phyloP scores from a whole-genome alignment of 2,329 filamentous ascomycete species.

The Sarocladiaceae sp. region DNA sequence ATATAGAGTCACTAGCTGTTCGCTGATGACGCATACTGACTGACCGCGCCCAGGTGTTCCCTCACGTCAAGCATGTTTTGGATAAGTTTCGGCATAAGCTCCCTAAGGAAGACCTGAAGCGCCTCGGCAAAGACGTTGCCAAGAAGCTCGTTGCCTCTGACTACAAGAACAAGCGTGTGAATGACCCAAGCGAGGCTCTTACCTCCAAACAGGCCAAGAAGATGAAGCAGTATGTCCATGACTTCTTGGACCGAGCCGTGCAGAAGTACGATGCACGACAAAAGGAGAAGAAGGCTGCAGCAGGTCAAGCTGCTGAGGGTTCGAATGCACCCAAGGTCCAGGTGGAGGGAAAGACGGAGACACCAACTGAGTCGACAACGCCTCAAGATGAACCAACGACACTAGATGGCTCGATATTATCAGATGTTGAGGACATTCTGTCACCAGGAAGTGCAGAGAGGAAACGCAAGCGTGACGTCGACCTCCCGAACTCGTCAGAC shows the following conservation, averaged over 20 bases:
- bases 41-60: constrained; percentile 60
- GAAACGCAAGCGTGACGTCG: constrained; percentile 60
- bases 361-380: constrained; percentile 18
- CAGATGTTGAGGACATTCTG: constrained; percentile 39
- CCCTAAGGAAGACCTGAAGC: constrained; percentile 70
- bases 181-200: constrained; percentile 68
- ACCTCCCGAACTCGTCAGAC: constrained; percentile 33
- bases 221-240: constrained; percentile 77
- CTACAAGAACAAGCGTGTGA: constrained; percentile 84
- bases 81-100: constrained; percentile 86
- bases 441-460: constrained; percentile 46
- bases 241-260: constrained; percentile 83
- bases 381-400: constrained; percentile 3
- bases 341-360: constrained; percentile 11
- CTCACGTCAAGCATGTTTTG: constrained; percentile 78
- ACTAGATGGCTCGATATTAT: constrained; percentile 30
- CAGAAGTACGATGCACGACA: constrained; percentile 66
- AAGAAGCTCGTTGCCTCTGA: constrained; percentile 91
- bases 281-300: constrained; percentile 32
- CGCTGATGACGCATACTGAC: neutral
- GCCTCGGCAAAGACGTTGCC: constrained; percentile 61
- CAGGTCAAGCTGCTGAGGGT: constrained; percentile 11
- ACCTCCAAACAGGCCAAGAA: constrained; percentile 74
- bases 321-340: constrained; percentile 11
- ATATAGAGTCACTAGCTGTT: too few relatives aligned